These are phyloP conservation scores for Saccharomycopsis sp. DNA, from an alignment of 805 yeast genomes.

Conservation along the genomic window DNA sequence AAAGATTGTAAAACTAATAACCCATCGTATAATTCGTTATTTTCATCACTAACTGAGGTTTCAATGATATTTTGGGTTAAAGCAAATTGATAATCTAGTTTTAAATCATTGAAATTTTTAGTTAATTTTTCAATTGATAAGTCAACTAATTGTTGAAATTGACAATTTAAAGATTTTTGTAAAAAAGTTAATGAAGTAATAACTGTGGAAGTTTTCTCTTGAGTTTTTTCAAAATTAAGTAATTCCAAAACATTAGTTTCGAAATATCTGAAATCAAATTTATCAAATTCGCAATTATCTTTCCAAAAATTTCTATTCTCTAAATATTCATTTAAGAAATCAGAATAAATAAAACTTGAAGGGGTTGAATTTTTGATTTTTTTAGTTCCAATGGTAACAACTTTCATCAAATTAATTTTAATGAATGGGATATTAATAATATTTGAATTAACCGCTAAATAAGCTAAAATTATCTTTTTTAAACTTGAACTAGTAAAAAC, in stretches of 20 bases:
- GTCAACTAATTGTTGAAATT: conserved; percentile 33
- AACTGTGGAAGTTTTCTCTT: conserved; percentile 4
- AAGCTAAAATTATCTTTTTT: conserved; percentile 49
- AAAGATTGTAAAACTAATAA: conserved; percentile 44
- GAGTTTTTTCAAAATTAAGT: conserved; percentile 42
- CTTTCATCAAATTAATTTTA: conserved; percentile 39
- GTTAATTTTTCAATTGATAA: conserved; percentile 41
- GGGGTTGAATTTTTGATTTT: conserved; percentile 31
- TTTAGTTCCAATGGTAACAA: conserved; percentile 31
- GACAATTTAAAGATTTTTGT: conserved; percentile 39
- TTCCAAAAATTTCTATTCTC: conserved; percentile 36
- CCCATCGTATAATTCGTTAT: conserved; percentile 38
- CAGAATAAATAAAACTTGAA: conserved; percentile 38
- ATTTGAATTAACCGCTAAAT: conserved; percentile 59
- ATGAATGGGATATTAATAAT: conserved; percentile 41
- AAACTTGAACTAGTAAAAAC: conserved; percentile 39
- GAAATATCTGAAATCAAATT: conserved; percentile 40
- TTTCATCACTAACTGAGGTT: conserved; percentile 32
- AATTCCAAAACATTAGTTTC: conserved; percentile 50
- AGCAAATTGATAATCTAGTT: conserved; percentile 44
- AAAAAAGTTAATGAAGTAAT: conserved; percentile 38
- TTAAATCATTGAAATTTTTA: conserved; percentile 47
- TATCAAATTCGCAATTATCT: conserved; percentile 33
- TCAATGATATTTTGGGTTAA: conserved; percentile 54
- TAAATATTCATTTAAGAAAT: conserved; percentile 36